A percentile compares a stretch with the other conserved stretches of the same genome.
Conservation (phyloP, 805 yeast genomes). For the Nakazawaea anatomiae region DNA sequence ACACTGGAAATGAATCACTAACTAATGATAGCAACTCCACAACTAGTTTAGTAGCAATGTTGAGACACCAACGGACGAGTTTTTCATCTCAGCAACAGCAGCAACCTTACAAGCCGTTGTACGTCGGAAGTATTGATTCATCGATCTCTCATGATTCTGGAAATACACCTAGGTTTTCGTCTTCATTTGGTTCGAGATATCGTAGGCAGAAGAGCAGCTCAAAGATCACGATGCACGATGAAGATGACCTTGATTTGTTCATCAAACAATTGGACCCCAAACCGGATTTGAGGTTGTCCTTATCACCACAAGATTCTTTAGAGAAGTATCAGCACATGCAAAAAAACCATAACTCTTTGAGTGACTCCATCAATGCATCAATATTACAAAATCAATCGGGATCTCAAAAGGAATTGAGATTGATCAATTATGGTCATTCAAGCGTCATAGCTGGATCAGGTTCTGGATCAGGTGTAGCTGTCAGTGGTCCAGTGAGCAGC, state of each 20-base stretch:
- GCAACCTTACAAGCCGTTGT: conserved; percentile 1
- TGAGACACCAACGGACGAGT: conserved; percentile 30
- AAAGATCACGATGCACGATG: conserved; percentile 12
- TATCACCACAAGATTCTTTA: conserved; percentile 17
- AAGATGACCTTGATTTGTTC: conserved; percentile 27
- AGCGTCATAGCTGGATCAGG: background rate
- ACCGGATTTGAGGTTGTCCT: conserved; percentile 27
- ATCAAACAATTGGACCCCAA: conserved; percentile 29
- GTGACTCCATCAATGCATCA: conserved; percentile 13
- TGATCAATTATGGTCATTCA: conserved; percentile 6
- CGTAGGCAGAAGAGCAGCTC: conserved; percentile 14
- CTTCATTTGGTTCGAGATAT: conserved; percentile 64
- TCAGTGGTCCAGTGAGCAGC: background rate
- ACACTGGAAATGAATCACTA: conserved; percentile 18
- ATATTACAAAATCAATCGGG: conserved; percentile 6
- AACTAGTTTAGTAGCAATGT: conserved; percentile 47
- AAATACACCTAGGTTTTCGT: conserved; percentile 53
- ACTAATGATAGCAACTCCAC: conserved; percentile 43
- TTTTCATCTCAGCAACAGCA: conserved; percentile 8
- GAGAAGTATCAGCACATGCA: conserved; percentile 13
- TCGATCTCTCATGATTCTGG: conserved; percentile 19
- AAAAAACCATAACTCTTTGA: conserved; percentile 12
- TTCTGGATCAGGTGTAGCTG: background rate
- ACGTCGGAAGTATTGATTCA: conserved; percentile 14
- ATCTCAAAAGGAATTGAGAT: conserved; percentile 4